Conservation (phyloP, 371 early-diverging fungal genomes). For the Coemansia sp. region DNA sequence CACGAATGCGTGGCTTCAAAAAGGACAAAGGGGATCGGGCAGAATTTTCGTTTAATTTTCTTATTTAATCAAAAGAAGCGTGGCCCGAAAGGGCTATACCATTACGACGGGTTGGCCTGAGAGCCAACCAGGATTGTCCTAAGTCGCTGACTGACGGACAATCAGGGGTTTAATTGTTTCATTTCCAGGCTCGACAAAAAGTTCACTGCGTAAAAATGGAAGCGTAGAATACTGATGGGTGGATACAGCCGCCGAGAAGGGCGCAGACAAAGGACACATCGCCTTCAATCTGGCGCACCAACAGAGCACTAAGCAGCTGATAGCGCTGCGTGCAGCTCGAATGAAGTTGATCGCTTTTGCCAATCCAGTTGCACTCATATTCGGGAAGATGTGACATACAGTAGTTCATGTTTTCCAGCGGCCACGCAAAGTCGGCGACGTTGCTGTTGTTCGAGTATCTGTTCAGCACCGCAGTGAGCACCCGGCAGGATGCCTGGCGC, state of each 20-base stretch:
- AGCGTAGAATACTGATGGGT: conserved; percentile 16
- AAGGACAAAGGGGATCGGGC: no score
- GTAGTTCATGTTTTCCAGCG: conserved; percentile 22
- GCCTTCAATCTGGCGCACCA: conserved; percentile 5
- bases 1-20: no score
- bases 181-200: background rate
- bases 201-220: conserved; percentile 1
- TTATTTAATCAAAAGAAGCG: no score
- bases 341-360: background rate
- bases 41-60: no score
- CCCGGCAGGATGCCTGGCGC: conserved; percentile 10
- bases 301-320: conserved; percentile 5
- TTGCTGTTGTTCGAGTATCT: conserved; percentile 1
- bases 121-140: no score
- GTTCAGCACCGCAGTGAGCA: conserved; percentile 6
- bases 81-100: no score
- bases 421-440: conserved; percentile 17
- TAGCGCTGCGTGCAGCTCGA: conserved; percentile 13
- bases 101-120: no score
- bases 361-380: conserved; percentile 12
- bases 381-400: conserved; percentile 11
- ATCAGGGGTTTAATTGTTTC: no score
- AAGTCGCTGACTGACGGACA: no score
- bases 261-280: conserved; percentile 8
- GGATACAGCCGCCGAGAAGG: conserved; percentile 8